Base-by-base conservation (phyloP, 805 yeast genomes). In the Candida bentonensis region DNA sequence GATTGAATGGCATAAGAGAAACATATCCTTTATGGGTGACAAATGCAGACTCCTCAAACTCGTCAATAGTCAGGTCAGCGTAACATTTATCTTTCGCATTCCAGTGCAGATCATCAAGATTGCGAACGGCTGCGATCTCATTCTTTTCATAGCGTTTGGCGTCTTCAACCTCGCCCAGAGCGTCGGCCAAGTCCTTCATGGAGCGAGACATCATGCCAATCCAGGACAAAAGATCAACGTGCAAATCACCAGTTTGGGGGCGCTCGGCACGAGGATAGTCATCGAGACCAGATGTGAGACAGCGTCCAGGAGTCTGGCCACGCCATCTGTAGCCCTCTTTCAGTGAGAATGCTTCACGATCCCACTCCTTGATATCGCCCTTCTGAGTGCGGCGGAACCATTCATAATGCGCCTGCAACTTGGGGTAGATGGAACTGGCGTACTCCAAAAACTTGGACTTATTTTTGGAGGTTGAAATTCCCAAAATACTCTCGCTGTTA, bases 21-120 rank as follows among this genome's bases (percentile, higher is more conserved):
- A 89, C 76, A 56, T 92, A 92, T 2, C 98, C 98, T 54, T 80
- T 77, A 61, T 78, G 92, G 55, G 98, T 89, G n/a, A 76, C 86
- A 57, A 70, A 74, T 2, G 60, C 60, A 44, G 74, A 70, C 43
- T 74, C 80, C 47, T 83, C 94, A 43, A 69, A 74, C 25, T 78
- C 85, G 59, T 84, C 79, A 2, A 85, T 76, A 0, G 89, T 72
- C 4, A 82, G 68, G 62, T 92, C 98, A 63, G 97, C 92, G 59
- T 82, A 92, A 20, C 81, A 64, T 13, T 71, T 61, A 3, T 75
- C 69, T 1, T 74, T 63, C 22, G 73, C 77, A 43, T 78, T 74
- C 97, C 98, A 92, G 60, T 87, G 95, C 5, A 85, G 55, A 20
- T 66, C 72, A 17, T 82, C 83, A 43, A 92, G 62, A 62, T 85